These are phyloP conservation scores for Ceratocystis ficicola DNA, from an alignment of 2,329 filamentous ascomycete species.

Conservation along the genomic window DNA sequence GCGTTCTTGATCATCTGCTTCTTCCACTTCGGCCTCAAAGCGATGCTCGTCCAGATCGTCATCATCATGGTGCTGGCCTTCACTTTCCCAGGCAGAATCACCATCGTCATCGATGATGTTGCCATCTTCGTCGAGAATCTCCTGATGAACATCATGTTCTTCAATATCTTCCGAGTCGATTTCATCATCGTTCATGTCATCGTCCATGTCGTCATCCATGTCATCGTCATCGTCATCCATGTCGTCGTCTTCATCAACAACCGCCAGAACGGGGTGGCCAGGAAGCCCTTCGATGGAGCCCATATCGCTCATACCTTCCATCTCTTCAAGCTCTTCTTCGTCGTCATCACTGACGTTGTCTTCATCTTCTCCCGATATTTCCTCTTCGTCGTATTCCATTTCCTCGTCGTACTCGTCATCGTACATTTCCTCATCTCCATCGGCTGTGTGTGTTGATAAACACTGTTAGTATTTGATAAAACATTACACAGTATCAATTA, in stretches of 20 bases:
- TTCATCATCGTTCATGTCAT: slow-evolving; percentile 36
- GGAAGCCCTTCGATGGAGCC: slow-evolving; percentile 69
- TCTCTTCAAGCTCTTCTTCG: slow-evolving; percentile 41
- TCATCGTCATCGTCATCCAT: slow-evolving; percentile 53
- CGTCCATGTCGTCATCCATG: slow-evolving; percentile 46
- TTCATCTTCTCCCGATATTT: slow-evolving; percentile 64
- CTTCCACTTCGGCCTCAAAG: slow-evolving; percentile 39
- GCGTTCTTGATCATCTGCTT: slow-evolving; percentile 34
- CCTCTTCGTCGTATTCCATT: slow-evolving; percentile 80
- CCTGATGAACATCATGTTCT: slow-evolving; percentile 36
- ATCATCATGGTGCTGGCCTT: slow-evolving; percentile 44
- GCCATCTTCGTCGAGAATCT: slow-evolving; percentile 24
- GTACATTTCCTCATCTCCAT: slow-evolving; percentile 85
- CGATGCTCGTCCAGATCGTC: slow-evolving; percentile 43
- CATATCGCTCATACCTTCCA: slow-evolving; percentile 52
- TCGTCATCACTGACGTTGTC: slow-evolving; percentile 86
- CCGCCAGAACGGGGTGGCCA: slow-evolving; percentile 52
- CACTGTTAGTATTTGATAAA: not conserved
- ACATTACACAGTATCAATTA: slow-evolving; percentile 24
- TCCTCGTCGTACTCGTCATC: slow-evolving; percentile 85
- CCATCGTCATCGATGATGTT: slow-evolving; percentile 48
- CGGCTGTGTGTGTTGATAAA: not conserved
- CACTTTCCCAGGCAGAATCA: slow-evolving; percentile 49
- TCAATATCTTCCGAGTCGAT: slow-evolving; percentile 42
- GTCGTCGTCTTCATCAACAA: slow-evolving; percentile 59